phyloP scores from a whole-genome alignment of 352 stramenopile species.

The Thalassiosira pacifica region DNA sequence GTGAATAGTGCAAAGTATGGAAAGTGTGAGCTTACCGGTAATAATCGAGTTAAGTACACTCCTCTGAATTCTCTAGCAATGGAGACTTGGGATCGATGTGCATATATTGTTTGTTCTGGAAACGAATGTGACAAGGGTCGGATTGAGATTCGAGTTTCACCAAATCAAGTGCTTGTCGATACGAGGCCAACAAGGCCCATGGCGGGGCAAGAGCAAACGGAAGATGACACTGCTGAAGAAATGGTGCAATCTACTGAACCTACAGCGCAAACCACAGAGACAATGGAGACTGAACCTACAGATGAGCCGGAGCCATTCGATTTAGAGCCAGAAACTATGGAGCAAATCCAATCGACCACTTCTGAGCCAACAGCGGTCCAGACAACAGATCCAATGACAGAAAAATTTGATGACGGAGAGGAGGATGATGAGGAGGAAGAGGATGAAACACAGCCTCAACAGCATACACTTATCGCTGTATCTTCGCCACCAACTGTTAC shows the following conservation, averaged over 20 bases:
- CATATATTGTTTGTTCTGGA: conserved; percentile 36
- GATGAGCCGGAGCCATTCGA: neutral
- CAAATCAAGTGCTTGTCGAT: too few relatives aligned
- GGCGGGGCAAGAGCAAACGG: too few relatives aligned
- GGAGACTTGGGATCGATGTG: conserved; percentile 24
- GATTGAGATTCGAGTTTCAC: conserved; percentile 31
- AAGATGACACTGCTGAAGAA: too few relatives aligned
- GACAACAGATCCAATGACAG: too few relatives aligned
- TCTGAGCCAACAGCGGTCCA: too few relatives aligned
- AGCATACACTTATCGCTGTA: neutral
- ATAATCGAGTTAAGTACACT: neutral
- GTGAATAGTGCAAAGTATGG: conserved; percentile 9
- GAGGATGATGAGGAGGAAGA: neutral
- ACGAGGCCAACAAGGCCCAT: too few relatives aligned
- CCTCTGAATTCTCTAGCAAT: neutral
- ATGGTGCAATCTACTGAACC: too few relatives aligned
- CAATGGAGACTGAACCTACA: too few relatives aligned
- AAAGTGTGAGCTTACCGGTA: neutral
- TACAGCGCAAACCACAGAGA: too few relatives aligned
- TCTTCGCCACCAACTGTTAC: neutral
- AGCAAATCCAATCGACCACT: too few relatives aligned
- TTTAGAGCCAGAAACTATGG: too few relatives aligned
- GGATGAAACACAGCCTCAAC: neutral
- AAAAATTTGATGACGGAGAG: too few relatives aligned
- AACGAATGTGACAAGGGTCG: conserved; percentile 23